Percentiles rank a stretch among this genome's conserved stretches.
Conservation (phyloP, 176 grass and related monocot genomes). For the barley (Hordeum vulgare) region MorexV3_pseudomolecules_assembly NC_058521.1:566651764-566652263, state of each 20-base stretch:
- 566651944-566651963: constrained; percentile 73
- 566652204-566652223: background rate
- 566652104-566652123: background rate
- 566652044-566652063: constrained; percentile 52
- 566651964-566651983: constrained; percentile 60
- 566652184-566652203: background rate
- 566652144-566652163: too few species aligned
- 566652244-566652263: background rate
- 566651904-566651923: constrained; percentile 63
- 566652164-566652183: too few species aligned
- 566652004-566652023: constrained; percentile 58
- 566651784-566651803: constrained; percentile 74
- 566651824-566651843: constrained; percentile 77
- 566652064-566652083: constrained; percentile 14
- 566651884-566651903: constrained; percentile 72
- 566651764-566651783: constrained; percentile 61
- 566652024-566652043: constrained; percentile 74
- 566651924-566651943: constrained; percentile 77
- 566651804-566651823: constrained; percentile 70
- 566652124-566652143: too few species aligned
- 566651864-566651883: constrained; percentile 85
- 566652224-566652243: background rate
- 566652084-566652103: background rate
- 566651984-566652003: constrained; percentile 77
- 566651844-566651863: constrained; percentile 85